Percentiles rank a stretch among this genome's conserved stretches.
Conservation (phyloP, 768 basidiomycete genomes). For the Tulasnella sp. region DNA sequence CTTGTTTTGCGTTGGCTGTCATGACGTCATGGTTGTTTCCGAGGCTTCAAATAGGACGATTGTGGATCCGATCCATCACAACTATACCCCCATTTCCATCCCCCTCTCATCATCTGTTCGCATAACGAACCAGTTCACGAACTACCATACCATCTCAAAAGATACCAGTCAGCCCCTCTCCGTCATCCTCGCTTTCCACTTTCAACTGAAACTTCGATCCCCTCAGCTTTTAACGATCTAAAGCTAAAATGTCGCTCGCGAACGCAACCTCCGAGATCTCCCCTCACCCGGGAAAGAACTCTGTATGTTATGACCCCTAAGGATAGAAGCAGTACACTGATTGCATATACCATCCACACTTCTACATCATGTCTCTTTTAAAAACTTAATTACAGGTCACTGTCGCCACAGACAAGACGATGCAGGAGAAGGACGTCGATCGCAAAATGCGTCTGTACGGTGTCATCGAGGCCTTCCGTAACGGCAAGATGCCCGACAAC, state of each 20-base stretch:
- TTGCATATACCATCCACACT: no score
- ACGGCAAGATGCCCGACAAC: slow-evolving; percentile 71
- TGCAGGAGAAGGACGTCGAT: slow-evolving; percentile 1
- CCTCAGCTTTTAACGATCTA: not conserved
- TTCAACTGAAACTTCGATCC: not conserved
- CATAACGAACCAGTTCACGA: no score
- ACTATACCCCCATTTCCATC: no score
- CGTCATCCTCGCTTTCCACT: not conserved
- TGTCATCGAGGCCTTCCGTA: slow-evolving; percentile 67
- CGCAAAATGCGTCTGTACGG: slow-evolving; percentile 58
- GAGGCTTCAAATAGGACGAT: no score
- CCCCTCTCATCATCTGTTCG: no score
- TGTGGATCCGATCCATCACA: no score
- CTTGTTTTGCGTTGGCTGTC: no score
- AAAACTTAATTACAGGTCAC: no score
- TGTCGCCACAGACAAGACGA: slow-evolving; percentile 30
- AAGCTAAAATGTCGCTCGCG: slow-evolving; percentile 49
- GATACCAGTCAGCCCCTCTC: not conserved
- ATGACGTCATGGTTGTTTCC: no score
- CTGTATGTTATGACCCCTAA: slow-evolving; percentile 32
- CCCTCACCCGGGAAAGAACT: slow-evolving; percentile 37
- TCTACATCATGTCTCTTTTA: slow-evolving; percentile 48
- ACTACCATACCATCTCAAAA: no score
- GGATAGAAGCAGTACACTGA: slow-evolving; percentile 23
- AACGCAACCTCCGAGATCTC: slow-evolving; percentile 50